Base-by-base conservation (phyloP, 257 asterid species). In the Solanum pimpinellifolium region DNA sequence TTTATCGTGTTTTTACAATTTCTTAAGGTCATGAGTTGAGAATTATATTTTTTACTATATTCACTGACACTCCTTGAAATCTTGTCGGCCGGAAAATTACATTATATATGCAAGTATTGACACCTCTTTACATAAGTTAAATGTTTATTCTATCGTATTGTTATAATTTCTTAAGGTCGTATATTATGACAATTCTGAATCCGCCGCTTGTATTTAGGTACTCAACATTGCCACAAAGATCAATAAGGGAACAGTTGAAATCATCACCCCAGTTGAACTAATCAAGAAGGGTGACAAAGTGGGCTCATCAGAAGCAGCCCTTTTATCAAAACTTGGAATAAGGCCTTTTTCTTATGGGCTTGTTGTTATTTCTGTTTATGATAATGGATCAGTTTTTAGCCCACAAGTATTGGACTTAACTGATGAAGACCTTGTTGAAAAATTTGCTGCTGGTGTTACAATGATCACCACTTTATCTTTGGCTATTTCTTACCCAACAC, bases 211-310 rank as follows among this genome's bases (percentile, higher is more conserved):
- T 52, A 3, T 3, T 56, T 56, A 59, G 98, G 99, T 94, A 42
- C 96, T 97, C 44, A 95, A 97, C 90, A 97, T 97, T 49, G 95
- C 99, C 29, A 97, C 99, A 27, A 97, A 97, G 92, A 97, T 97
- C 88, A 97, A 97, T 94, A 97, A 93, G 93, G 99, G 99, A n/a
- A 97, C 99, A 25, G 99, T 97, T 2, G 99, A 97, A 88, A 97
- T 97, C 20, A 92, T 97, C 81, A 97, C 99, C 25, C 98, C 99
- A 6, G 99, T 95, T 23, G 99, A 97, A 91, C 96, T 97, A 2
- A 93, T 97, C 89, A 96, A 89, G 94, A 97, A 97, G 93, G 99
- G 99, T n/a, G 99, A 97, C 13, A 97, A 95, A 92, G 99, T 97
- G 87, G 98, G 99, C 3, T 95, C 99, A 44, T 97, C 99, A 23